Conservation (phyloP, 192 early-diverging fungal genomes). For the Podila verticillata region DNA sequence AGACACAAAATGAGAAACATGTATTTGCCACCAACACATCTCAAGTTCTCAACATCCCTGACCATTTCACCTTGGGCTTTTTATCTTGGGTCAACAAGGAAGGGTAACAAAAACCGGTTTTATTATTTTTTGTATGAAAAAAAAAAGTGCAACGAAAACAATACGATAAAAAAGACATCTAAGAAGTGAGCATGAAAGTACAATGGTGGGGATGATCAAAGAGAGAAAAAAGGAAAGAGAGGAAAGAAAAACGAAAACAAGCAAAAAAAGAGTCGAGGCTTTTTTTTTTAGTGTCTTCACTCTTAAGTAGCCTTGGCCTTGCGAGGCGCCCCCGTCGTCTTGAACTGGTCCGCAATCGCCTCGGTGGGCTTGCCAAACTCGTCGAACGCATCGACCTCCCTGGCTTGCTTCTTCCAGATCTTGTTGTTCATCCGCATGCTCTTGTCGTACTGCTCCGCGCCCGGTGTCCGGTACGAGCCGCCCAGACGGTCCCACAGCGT, state of each 20-base stretch:
- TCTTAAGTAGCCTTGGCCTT: slow-evolving; percentile 3
- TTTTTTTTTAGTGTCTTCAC: slow-evolving; percentile 1
- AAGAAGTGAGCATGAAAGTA: background rate
- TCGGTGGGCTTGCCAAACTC: slow-evolving; percentile 47
- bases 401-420: slow-evolving; percentile 72
- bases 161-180: background rate
- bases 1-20: too few species aligned
- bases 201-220: background rate
- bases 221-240: background rate
- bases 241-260: background rate
- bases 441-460: slow-evolving; percentile 70
- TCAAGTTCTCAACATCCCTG: too few species aligned
- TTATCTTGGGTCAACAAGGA: too few species aligned
- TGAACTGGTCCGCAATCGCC: slow-evolving; percentile 13
- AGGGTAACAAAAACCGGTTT: background rate
- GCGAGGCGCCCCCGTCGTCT: slow-evolving; percentile 5
- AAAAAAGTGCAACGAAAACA: background rate
- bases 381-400: slow-evolving; percentile 67
- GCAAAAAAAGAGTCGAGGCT: background rate
- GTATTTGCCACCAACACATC: too few species aligned
- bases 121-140: background rate
- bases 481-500: slow-evolving; percentile 91
- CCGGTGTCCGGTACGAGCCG: slow-evolving; percentile 75
- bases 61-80: too few species aligned
- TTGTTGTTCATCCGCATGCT: slow-evolving; percentile 66